Evolutionary conservation across 1,139 yeast genomes (phyloP).

Genomic region (Yamadazyma mexicana): DNA sequence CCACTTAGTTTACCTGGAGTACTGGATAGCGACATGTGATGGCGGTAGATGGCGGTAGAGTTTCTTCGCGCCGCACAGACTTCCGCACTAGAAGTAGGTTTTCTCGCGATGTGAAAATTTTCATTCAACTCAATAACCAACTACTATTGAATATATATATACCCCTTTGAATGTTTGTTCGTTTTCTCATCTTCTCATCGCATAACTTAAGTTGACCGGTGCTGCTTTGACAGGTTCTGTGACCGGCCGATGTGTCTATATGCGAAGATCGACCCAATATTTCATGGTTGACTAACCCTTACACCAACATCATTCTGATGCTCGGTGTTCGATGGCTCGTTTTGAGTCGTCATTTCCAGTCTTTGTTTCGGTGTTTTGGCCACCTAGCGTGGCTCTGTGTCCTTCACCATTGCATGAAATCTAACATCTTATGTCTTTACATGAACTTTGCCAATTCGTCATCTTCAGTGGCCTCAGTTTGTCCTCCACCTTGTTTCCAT

Average conservation of each 20-base stretch:
- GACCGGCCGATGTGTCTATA: constrained; percentile 55
- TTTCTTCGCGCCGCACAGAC: background rate
- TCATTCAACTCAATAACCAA: background rate
- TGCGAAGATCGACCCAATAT: constrained; percentile 36
- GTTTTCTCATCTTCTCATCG: constrained; percentile 17
- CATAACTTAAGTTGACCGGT: constrained; percentile 51
- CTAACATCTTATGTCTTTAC: constrained; percentile 2
- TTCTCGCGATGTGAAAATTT: constrained; percentile 1
- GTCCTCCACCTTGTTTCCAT: constrained; percentile 80
- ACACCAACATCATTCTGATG: no score
- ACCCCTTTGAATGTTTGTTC: background rate
- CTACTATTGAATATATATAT: background rate
- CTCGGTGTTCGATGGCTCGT: background rate
- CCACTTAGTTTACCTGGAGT: no score
- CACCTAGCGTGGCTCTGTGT: background rate
- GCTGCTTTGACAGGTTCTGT: constrained; percentile 21
- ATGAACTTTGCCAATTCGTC: constrained; percentile 14
- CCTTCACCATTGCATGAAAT: background rate
- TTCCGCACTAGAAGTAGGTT: background rate
- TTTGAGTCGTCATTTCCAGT: background rate
- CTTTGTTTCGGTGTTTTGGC: no score
- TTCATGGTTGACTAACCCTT: constrained; percentile 1
- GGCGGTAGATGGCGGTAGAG: no score
- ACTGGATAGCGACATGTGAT: background rate
- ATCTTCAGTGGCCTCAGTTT: constrained; percentile 13